phyloP scores from a whole-genome alignment of 2,329 filamentous ascomycete species.

The Fusarium continuum region DNA sequence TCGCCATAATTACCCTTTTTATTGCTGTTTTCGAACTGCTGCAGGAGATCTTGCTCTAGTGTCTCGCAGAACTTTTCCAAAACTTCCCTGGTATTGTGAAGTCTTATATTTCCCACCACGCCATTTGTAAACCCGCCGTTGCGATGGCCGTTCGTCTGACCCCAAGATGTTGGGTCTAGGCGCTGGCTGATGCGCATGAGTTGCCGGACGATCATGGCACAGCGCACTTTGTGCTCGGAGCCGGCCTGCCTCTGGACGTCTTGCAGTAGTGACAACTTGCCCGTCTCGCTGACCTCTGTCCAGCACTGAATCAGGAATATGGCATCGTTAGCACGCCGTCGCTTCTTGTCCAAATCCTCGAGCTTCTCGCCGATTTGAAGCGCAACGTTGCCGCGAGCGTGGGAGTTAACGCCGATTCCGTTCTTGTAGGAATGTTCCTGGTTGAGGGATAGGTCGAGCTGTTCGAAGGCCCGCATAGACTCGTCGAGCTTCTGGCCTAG shows the following conservation, averaged over 20 bases:
- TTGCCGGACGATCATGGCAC: slow-evolving; percentile 92
- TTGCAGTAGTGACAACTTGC: slow-evolving; percentile 86
- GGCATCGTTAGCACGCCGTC: slow-evolving; percentile 88
- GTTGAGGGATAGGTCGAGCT: slow-evolving; percentile 84
- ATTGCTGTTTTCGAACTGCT: slow-evolving; percentile 98
- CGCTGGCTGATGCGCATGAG: slow-evolving; percentile 93
- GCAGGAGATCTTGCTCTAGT: slow-evolving; percentile 91
- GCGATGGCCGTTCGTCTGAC: slow-evolving; percentile 64
- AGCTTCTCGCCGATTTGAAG: slow-evolving; percentile 94
- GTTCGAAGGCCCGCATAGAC: slow-evolving; percentile 91
- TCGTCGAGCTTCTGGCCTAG: slow-evolving; percentile 89
- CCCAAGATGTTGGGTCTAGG: slow-evolving; percentile 81
- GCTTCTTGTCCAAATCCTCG: slow-evolving; percentile 93
- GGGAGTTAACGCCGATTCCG: slow-evolving; percentile 50
- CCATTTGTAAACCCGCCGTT: slow-evolving; percentile 61
- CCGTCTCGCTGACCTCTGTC: slow-evolving; percentile 92
- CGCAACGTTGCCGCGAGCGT: slow-evolving; percentile 83
- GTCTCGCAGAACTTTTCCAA: slow-evolving; percentile 98
- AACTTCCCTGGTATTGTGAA: slow-evolving; percentile 80
- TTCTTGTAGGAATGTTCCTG: slow-evolving; percentile 56
- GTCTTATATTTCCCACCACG: slow-evolving; percentile 50
- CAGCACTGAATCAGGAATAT: slow-evolving; percentile 97
- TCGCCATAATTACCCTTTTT: slow-evolving; percentile 94
- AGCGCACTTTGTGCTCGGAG: slow-evolving; percentile 91
- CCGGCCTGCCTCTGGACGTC: slow-evolving; percentile 86